Evolutionary conservation across 2,329 filamentous ascomycete species (phyloP), one percentile per base, ranked within the genome.

Genomic region (Cladosporium sp.): DNA sequence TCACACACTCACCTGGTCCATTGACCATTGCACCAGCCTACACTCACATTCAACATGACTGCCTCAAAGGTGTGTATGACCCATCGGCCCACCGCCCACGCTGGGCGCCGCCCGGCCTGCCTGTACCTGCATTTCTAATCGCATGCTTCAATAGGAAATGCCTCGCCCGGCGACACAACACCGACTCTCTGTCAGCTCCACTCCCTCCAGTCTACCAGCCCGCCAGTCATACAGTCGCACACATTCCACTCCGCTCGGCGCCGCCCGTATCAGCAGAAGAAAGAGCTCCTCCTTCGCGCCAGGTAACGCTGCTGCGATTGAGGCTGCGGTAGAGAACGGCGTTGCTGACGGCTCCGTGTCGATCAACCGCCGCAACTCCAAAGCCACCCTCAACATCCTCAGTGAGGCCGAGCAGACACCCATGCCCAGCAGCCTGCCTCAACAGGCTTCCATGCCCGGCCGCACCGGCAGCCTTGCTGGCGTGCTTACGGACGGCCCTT

Each of bases 281-380:
- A 97, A 97, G 84, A 97, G 92, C 76, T 92, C 96, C 72, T 86
- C 84, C 72, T 91, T 90, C 61, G 88, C 86, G 64, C 84, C 87
- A 49, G 82, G 84, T 73, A 92, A 89, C 75, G 85, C 88, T 47
- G 87, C 89, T 17, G 90, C 89, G 56, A 79, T 93, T 63, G 88
- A 89, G 34, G 88, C 88, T 12, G 89, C 87, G 1, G 74, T 75
- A 54, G 75, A 75, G 59, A 85, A 85, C 60, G 85, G 88, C 65
- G 82, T 83, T 61, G 80, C 81, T 82, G 72, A 87, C 77, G 78
- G 76, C 40, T 86, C 88, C 59, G 77, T 80, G 58, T 79, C 80
- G 68, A 76, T 79, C 60, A 76, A 79, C 63, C 85, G 88, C 64
- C 87, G 90, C 67, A 86, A 85, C 72, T 88, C 88, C 59, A 92